Evolutionary conservation across 768 basidiomycete species (phyloP), one percentile per base, ranked within the genome.

Genomic region (Psilocybe subaeruginosa): DNA sequence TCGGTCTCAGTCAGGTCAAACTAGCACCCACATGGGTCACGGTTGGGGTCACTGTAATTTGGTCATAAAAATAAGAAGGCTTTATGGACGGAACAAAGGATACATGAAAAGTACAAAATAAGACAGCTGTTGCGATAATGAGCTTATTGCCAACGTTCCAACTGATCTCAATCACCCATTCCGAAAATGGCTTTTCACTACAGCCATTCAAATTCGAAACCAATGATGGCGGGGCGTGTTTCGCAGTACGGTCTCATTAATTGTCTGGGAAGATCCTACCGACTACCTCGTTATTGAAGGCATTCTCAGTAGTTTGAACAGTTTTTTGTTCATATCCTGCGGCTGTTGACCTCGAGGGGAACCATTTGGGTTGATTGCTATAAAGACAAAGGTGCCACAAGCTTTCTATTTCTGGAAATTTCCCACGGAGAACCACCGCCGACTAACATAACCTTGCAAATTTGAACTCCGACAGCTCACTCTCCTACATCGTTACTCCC

Each of bases 401-500:
- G 56, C 48, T 68, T 72, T 50, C 71, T 62, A 66, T 71, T 72
- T 73, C 67, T 65, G 68, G 77, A 65, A 77, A 70, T 68, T 77
- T 78, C 78, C 76, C 80, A 81, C 80, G 79, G 67, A 73, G 77
- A 78, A 78, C 71, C 74, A 68, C 72, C 69, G 61, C 76, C 75
- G 73, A 74, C 74, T 77, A 77, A 78, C 74, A 77, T 76, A 75
- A 77, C 74, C 72, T 76, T 67, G 68, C 41, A 57, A 72, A 73
- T 75, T 81, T 73, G 73, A 74, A 80, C 80, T 81, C 80, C 80
- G 80, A 39, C 73, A 67, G 70, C 75, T 76, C 72, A 74, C 74
- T 75, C 78, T 74, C 76, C 77, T 73, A 72, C 72, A 71, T 69
- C 73, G 69, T 71, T 73, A 72, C 73, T 71, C 73, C 70, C 74